Base-by-base conservation (phyloP, 208 protist species). In the Kentomonas sorsogonicus region DNA sequence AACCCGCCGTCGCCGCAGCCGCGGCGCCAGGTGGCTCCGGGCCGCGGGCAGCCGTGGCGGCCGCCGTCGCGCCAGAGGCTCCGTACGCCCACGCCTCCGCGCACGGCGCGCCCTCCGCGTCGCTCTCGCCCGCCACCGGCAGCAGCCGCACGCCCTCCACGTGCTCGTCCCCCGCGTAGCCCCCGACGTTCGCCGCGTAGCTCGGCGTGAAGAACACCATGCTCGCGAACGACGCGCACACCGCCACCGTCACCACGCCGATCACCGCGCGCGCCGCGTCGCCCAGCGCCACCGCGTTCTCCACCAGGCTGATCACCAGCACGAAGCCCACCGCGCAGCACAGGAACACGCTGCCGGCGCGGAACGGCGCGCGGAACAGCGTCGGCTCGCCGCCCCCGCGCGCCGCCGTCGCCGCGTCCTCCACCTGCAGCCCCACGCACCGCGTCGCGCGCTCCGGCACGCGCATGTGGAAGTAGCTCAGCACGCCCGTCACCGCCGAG, bases 171-270 rank as follows among this genome's bases (percentile, higher is more conserved):
- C 25, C 57, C 6, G 44, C 11, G 62, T 71, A 74, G 1, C 72
- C 76, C 16, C 53, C 59, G 20, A 56, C 31, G 56, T 91, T 87
- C 22, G 66, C 52, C n/a, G 50, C 53, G 63, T 86, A 91, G 61
- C 60, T 86, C 11, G 79, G 84, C 7, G 79, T 86, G 15, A 74
- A 50, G 46, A 86, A 68, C 38, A 84, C 72, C 84, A 92, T 92
- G 2, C 66, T 23, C 1, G 55, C 63, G 39, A 92, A 92, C 36
- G 66, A 66, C n/a, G 71, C 2, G 40, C 59, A 74, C 22, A 89
- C 64, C 11, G 60, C 20, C 22, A 92, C 69, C 9, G 76, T 87
- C 11, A 18, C 27, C 1, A 74, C 16, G 5, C 85, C 85, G 44
- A 92, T 73, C 36, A 69, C 38, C 5, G 43, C 10, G 5, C 81